These are phyloP conservation scores for Coniochaeta pulveracea DNA, from an alignment of 2,329 filamentous ascomycete species.

Conservation along the genomic window DNA sequence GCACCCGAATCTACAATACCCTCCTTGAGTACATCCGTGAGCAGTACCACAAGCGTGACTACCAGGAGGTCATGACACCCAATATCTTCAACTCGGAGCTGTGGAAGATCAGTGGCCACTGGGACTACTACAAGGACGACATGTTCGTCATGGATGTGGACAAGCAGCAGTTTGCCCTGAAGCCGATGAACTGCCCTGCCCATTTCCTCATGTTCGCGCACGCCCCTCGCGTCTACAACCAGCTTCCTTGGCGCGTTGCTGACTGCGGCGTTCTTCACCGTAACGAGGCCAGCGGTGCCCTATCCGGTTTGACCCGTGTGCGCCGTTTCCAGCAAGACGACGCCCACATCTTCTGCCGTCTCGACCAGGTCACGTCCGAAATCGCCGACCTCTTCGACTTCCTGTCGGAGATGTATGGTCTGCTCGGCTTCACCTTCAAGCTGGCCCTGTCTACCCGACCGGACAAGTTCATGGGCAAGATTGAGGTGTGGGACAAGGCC, in stretches of 20 bases:
- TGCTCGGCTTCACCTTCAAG: conserved; percentile 85
- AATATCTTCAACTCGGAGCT: conserved; percentile 92
- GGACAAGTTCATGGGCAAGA: conserved; percentile 79
- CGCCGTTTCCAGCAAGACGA: conserved; percentile 95
- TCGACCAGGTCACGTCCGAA: conserved; percentile 63
- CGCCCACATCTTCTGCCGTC: conserved; percentile 87
- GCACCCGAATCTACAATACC: conserved; percentile 86
- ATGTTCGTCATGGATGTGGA: conserved; percentile 72
- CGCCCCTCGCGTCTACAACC: conserved; percentile 74
- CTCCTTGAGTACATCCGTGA: conserved; percentile 70
- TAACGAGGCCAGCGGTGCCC: conserved; percentile 87
- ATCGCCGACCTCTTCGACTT: conserved; percentile 84
- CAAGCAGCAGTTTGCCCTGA: conserved; percentile 65
- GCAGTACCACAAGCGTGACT: conserved; percentile 88
- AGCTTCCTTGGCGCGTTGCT: conserved; percentile 83
- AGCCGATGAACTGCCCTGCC: conserved; percentile 98
- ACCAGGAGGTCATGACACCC: conserved; percentile 89
- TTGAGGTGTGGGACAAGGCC: conserved; percentile 81
- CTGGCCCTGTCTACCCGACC: conserved; percentile 84
- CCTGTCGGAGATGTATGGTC: conserved; percentile 60
- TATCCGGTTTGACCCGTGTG: conserved; percentile 84
- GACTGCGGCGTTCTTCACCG: conserved; percentile 94
- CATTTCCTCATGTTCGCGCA: conserved; percentile 84
- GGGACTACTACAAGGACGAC: conserved; percentile 87
- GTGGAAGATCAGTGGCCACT: conserved; percentile 93